phyloP scores from a whole-genome alignment of 768 basidiomycete species.

The Basidioascus undulatus region DNA sequence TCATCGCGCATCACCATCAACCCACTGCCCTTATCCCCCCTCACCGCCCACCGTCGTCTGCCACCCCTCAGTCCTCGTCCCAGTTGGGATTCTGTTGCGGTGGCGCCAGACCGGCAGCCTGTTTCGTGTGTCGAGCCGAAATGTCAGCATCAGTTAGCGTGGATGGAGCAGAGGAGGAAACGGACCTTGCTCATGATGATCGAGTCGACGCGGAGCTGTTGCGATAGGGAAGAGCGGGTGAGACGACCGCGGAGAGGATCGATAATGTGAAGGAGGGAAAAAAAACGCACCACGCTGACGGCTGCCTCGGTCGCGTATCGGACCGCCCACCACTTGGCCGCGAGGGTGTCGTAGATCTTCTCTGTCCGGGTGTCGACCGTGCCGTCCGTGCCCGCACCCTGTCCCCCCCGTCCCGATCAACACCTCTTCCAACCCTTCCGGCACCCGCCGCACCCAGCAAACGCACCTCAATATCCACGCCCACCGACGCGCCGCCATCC shows the following conservation, averaged over 20 bases:
- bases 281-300: constrained; percentile 70
- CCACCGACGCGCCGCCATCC: constrained; percentile 40
- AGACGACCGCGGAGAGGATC: not conserved
- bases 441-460: no score
- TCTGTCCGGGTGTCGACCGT: constrained; percentile 27
- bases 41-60: no score
- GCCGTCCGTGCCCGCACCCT: no score
- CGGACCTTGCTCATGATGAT: constrained; percentile 70
- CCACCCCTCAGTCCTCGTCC: constrained; percentile 16
- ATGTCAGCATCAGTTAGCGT: no score
- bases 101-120: constrained; percentile 10
- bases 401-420: no score
- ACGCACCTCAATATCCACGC: constrained; percentile 72
- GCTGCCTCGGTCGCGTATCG: constrained; percentile 79
- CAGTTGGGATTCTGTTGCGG: constrained; percentile 17
- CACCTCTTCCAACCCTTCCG: no score
- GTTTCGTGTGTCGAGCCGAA: constrained; percentile 1
- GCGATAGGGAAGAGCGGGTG: no score
- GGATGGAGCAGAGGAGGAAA: not conserved
- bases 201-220: constrained; percentile 64
- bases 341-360: constrained; percentile 65
- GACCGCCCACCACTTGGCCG: constrained; percentile 74
- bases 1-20: no score
- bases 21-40: no score
- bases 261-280: constrained; percentile 92